Evolutionary conservation across 441 rosid species (phyloP), one percentile per base, ranked within the genome.

Genomic region (Adansonia madagascariensis): DNA sequence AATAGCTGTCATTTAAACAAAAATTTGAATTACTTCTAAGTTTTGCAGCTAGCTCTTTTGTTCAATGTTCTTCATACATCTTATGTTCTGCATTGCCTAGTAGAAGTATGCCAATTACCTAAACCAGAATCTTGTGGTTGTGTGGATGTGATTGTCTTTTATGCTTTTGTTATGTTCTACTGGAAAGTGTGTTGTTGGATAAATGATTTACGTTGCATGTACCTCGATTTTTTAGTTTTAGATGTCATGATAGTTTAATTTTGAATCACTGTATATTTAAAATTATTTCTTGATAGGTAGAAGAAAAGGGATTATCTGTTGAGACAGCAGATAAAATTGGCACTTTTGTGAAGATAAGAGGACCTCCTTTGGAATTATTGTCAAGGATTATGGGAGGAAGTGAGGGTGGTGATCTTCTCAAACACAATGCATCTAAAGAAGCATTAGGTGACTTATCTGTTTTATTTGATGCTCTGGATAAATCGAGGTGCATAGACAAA

Each of bases 321-420:
- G 97, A 89, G 86, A 81, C 86, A 6, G 98, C 98, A 52, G 94
- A 91, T 73, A 85, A n/a, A 84, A 94, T 96, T 76, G 96, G 98
- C 70, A 49, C 81, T 18, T 94, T 88, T 84, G 94, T 96, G 67
- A 90, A 90, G 82, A 91, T 90, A 84, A 94, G 87, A 79, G 99
- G 94, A 73, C 66, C 69, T 12, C 97, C 98, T 9, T 69, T 84
- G 84, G 91, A 85, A 78, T 85, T 96, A 59, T 63, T 92, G 75
- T 75, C 85, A 6, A 90, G 86, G 79, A 91, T 94, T 77, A 89
- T 49, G 79, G 67, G n/a, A 46, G 74, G 85, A 84, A 79, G 70
- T 80, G 87, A 86, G 60, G 90, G 93, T 73, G 88, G 87, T 79
- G 80, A 85, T 76, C 89, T 96, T 76, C 67, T 90, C 81, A 78